These are phyloP conservation scores for Mycena epipterygia DNA, from an alignment of 768 basidiomycete genomes.

Conservation along the genomic window DNA sequence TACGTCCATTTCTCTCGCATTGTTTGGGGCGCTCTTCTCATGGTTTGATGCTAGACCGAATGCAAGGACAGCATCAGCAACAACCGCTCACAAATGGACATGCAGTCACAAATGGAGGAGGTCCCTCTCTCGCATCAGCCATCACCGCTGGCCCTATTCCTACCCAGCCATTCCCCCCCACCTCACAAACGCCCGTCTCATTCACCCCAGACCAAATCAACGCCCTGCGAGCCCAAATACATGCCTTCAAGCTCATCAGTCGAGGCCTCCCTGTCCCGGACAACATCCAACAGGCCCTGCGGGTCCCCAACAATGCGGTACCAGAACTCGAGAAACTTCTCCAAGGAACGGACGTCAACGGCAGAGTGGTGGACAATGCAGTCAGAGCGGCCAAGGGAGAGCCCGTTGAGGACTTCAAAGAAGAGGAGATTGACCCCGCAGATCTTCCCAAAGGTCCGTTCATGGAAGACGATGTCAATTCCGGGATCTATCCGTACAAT, in stretches of 20 bases:
- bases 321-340: slow-evolving; percentile 76
- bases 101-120: slow-evolving; percentile 37
- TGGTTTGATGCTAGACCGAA: slow-evolving; percentile 32
- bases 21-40: slow-evolving; percentile 24
- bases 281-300: slow-evolving; percentile 77
- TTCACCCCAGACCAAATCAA: slow-evolving; percentile 84
- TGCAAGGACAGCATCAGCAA: slow-evolving; percentile 41
- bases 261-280: slow-evolving; percentile 79
- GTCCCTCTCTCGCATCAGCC: slow-evolving; percentile 52
- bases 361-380: slow-evolving; percentile 79
- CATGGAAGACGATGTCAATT: slow-evolving; percentile 84
- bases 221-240: slow-evolving; percentile 85
- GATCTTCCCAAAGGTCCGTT: slow-evolving; percentile 81
- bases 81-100: slow-evolving; percentile 56
- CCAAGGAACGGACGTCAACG: slow-evolving; percentile 69
- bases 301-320: slow-evolving; percentile 70
- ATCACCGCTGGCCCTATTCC: slow-evolving; percentile 66
- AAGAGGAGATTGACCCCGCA: slow-evolving; percentile 64
- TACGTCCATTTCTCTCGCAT: slow-evolving; percentile 30
- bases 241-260: slow-evolving; percentile 81
- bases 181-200: slow-evolving; percentile 81
- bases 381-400: slow-evolving; percentile 67
- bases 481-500: slow-evolving; percentile 93
- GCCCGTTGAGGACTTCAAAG: slow-evolving; percentile 67
- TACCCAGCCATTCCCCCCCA: slow-evolving; percentile 61